phyloP scores from a whole-genome alignment of 2,329 filamentous ascomycete species.

The Ustulina deusta region DNA sequence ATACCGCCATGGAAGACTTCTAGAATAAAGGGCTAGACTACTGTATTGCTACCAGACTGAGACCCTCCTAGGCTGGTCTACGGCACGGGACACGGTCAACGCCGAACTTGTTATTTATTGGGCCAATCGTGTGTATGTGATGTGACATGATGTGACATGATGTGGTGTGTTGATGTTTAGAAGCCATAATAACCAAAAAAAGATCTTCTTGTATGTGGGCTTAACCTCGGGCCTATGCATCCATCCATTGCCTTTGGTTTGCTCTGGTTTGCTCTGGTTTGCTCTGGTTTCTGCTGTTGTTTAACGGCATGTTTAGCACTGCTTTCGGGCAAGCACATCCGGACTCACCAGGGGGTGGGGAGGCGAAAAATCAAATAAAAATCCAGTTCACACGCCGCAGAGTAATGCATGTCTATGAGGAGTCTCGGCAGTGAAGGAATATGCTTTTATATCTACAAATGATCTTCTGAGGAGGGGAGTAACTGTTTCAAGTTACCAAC shows the following conservation, averaged over 20 bases:
- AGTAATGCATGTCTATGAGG: not conserved
- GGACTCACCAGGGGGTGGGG: not conserved
- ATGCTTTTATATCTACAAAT: not conserved
- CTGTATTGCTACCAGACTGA: slow-evolving; percentile 4
- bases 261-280: not conserved
- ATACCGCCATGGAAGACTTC: slow-evolving; percentile 23
- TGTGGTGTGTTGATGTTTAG: not conserved
- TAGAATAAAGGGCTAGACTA: slow-evolving; percentile 19
- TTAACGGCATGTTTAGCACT: slow-evolving; percentile 1
- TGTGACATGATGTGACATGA: slow-evolving; percentile 2
- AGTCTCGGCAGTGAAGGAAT: not conserved
- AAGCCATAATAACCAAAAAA: slow-evolving; percentile 2
- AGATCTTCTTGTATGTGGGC: not conserved
- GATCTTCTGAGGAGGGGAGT: no score
- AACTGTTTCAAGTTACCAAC: not conserved
- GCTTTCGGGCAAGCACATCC: slow-evolving; percentile 6
- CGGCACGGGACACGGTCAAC: slow-evolving; percentile 13
- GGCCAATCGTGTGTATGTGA: not conserved
- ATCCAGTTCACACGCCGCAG: not conserved
- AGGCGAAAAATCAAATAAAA: not conserved
- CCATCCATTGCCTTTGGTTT: not conserved
- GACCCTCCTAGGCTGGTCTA: slow-evolving; percentile 6
- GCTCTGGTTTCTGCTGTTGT: not conserved
- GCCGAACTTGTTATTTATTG: slow-evolving; percentile 14
- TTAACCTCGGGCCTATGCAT: not conserved